Base-by-base conservation (phyloP, 2,329 filamentous ascomycete genomes). In the Huntiella moniliformis region DNA sequence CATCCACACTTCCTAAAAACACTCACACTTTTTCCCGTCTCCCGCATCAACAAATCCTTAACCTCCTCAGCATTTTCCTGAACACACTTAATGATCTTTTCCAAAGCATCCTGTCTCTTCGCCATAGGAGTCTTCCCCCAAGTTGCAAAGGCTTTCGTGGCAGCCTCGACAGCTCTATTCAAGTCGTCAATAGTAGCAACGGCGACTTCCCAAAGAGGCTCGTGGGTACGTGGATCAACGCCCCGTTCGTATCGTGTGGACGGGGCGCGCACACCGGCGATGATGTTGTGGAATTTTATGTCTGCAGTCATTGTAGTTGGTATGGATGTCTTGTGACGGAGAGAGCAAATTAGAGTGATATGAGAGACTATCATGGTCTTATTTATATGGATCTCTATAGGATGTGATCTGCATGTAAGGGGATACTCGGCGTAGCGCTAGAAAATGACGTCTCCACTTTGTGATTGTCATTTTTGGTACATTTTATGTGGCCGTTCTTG, bases 51-150 rank as follows among this genome's bases (percentile, higher is more conserved):
- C 31, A 49, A 38, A 12, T 45, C 37, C 18, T 42, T 42, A 5
- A 50, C 31, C 15, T 40, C 22, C 18, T 44, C 42, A 7, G 52
- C 44, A 4, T 54, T 61, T 8, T 67, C 62, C 36, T 65, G 57
- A 4, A 67, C 48, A 7, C 64, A 52, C 3, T 63, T 62, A 32
- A 63, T 60, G 12, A 46, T 39, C 50, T 53, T 47, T 36, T 56
- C 55, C 8, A 59, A 57, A 11, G 18, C 35, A 38, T 56, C 59
- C 15, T 58, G 53, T 45, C 57, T 56, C 51, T 59, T 52, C 5
- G 54, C 53, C 16, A 54, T 52, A 0, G 53, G 50, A 1, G 53
- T 50, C 38, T 54, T 54, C 4, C 55, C 53, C 59, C 59, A 61
- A 1, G 44, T 51, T 12, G 53, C 54, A 43, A 55, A 61, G 1